Evolutionary conservation across 2,329 filamentous ascomycete genomes (phyloP), one percentile per base, ranked within the genome.

Genomic region (Emergomyces pasteurianus): DNA sequence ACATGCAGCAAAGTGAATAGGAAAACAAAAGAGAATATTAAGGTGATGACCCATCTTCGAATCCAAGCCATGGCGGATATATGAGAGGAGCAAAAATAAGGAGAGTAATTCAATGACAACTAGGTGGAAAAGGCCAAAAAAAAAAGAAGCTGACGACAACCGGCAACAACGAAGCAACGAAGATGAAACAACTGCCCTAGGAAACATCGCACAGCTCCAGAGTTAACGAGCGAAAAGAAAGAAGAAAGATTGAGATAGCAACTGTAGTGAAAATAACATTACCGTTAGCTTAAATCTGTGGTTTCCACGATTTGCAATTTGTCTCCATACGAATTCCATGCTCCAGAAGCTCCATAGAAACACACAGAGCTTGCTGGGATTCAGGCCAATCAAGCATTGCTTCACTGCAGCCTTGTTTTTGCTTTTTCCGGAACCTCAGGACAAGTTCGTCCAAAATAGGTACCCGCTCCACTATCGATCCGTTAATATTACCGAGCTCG

Each of bases 21-120:
- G 58, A 57, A 63, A 58, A 55, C 46, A 56, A 40, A 61, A 26
- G 62, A 61, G 21, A 64, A 21, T 12, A 62, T 5, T 36, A 64
- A 16, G 12, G 59, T 36, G 28, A 63, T 16, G 38, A 62, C 57
- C 55, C 60, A 62, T 63, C 64, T 62, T 61, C 62, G 58, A 26
- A 52, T 36, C 28, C 62, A 53, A 28, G 61, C 60, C 55, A 61
- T 61, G 40, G 26, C 31, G 38, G 23, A 52, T 18, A 26, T 23
- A 36, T 42, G 26, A 59, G 56, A 58, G 26, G 21, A 43, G 49
- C 36, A 16, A 43, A 56, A 46, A 31, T 31, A 31, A 7, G 12
- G 43, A n/a, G 7, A 55, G 21, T n/a, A 3, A 28, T 49, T 49
- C 3, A 49, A 28, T 16, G 14, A 49, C 1, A 36, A 36, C 34